Conservation (phyloP, 2,329 filamentous ascomycete species). For the Trichoderma sp. region DNA sequence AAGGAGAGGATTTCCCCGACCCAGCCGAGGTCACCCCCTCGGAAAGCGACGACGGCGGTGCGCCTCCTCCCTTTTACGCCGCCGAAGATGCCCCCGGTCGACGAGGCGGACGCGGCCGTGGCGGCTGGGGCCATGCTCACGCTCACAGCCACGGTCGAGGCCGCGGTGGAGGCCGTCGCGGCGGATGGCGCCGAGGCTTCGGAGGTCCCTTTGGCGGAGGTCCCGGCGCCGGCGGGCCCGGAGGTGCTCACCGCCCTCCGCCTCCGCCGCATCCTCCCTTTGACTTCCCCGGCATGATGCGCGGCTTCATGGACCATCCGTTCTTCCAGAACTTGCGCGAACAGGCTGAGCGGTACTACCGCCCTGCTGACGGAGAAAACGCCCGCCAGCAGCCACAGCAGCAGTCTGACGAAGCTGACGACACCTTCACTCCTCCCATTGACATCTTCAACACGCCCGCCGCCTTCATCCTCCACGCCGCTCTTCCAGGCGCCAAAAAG, state of each 20-base stretch:
- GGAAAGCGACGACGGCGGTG: slow-evolving; percentile 33
- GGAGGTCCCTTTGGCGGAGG: slow-evolving; percentile 30
- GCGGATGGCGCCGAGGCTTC: slow-evolving; percentile 25
- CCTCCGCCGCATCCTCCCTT: slow-evolving; percentile 33
- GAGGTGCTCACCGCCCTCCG: slow-evolving; percentile 23
- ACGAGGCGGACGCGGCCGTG: slow-evolving; percentile 27
- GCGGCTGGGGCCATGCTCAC: background rate
- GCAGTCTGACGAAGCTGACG: slow-evolving; percentile 20
- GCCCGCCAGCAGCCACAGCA: background rate
- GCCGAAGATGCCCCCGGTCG: slow-evolving; percentile 10
- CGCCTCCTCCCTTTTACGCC: slow-evolving; percentile 30
- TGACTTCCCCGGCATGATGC: slow-evolving; percentile 45
- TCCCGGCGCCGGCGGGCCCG: slow-evolving; percentile 33
- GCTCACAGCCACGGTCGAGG: slow-evolving; percentile 6
- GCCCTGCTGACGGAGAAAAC: background rate
- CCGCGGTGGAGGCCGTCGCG: slow-evolving; percentile 6
- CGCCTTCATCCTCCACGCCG: slow-evolving; percentile 70
- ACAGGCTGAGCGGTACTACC: slow-evolving; percentile 37
- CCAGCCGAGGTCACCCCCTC: slow-evolving; percentile 37
- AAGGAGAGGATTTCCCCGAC: slow-evolving; percentile 35
- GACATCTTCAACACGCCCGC: slow-evolving; percentile 73
- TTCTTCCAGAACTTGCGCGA: slow-evolving; percentile 46
- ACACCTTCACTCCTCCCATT: slow-evolving; percentile 63
- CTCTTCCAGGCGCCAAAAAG: slow-evolving; percentile 77
- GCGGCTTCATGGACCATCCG: slow-evolving; percentile 45